Conservation (phyloP, 2,329 filamentous ascomycete genomes). For the Colletotrichum sp. region DNA sequence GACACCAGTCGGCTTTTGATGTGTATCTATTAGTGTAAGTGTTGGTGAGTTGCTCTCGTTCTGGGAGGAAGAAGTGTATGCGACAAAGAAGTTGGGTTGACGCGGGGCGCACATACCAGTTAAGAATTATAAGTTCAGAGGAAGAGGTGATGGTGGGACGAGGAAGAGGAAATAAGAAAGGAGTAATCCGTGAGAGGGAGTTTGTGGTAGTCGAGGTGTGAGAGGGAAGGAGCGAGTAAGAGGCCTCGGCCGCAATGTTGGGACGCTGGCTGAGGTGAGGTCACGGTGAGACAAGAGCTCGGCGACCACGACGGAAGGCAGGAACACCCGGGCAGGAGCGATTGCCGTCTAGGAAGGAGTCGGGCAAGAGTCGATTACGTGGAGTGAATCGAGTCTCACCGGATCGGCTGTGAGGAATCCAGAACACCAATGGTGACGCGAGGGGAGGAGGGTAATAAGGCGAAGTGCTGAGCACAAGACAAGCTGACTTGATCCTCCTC, state of each 20-base stretch:
- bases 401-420: neutral
- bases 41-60: neutral
- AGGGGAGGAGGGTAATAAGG: neutral
- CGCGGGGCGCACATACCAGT: neutral
- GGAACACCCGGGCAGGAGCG: conserved; percentile 4
- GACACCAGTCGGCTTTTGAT: neutral
- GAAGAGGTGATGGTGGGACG: neutral
- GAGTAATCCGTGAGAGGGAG: neutral
- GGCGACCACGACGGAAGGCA: conserved; percentile 10
- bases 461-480: neutral
- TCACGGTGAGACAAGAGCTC: conserved; percentile 6
- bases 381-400: neutral
- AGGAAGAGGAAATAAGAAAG: neutral
- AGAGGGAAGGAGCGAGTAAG: neutral
- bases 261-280: neutral
- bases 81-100: neutral
- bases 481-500: neutral
- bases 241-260: neutral
- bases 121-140: neutral
- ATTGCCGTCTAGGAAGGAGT: neutral
- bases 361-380: neutral
- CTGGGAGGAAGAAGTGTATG: neutral
- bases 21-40: neutral
- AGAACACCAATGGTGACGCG: conserved; percentile 2
- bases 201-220: neutral